These are phyloP conservation scores for Cryoendolithus antarcticus DNA, from an alignment of 2,329 filamentous ascomycete genomes.

Conservation along the genomic window DNA sequence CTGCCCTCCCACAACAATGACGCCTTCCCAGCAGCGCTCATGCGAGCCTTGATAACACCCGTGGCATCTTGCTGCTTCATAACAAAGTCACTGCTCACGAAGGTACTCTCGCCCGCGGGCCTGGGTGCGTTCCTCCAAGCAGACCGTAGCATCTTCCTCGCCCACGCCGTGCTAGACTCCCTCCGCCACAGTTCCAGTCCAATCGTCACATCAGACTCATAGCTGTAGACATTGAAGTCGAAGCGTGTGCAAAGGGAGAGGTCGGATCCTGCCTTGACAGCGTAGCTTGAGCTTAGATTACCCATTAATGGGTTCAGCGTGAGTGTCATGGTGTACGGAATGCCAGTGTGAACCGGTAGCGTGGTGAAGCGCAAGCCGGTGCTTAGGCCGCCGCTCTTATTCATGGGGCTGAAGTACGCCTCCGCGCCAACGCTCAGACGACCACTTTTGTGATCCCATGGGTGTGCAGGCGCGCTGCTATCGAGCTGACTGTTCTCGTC, in stretches of 20 bases:
- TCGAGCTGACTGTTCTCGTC: slow-evolving; percentile 12
- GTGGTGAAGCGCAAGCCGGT: slow-evolving; percentile 84
- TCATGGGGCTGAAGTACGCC: slow-evolving; percentile 87
- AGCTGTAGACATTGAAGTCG: slow-evolving; percentile 97
- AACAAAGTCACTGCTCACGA: slow-evolving; percentile 11
- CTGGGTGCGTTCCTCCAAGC: slow-evolving; percentile 25
- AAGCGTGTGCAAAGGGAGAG: slow-evolving; percentile 81
- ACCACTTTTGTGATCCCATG: slow-evolving; percentile 53
- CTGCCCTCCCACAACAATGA: slow-evolving; percentile 87
- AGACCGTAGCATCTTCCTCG: slow-evolving; percentile 29
- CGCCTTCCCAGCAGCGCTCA: slow-evolving; percentile 80
- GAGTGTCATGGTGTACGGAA: slow-evolving; percentile 84
- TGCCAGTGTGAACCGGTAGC: slow-evolving; percentile 64
- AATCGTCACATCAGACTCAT: slow-evolving; percentile 85
- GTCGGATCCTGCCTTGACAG: slow-evolving; percentile 71
- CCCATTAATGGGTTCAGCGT: slow-evolving; percentile 93
- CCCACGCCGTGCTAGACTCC: slow-evolving; percentile 31
- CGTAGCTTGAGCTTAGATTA: slow-evolving; percentile 81
- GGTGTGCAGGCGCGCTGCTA: slow-evolving; percentile 16
- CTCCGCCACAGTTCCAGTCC: slow-evolving; percentile 75
- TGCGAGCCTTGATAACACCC: slow-evolving; percentile 76
- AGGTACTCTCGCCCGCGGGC: slow-evolving; percentile 11
- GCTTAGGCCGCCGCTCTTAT: slow-evolving; percentile 86
- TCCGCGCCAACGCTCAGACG: slow-evolving; percentile 86
- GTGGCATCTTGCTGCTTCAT: slow-evolving; percentile 53